Evolutionary conservation across 768 basidiomycete genomes (phyloP), one percentile per base, ranked within the genome.

Genomic region (Hypholoma sublateritium): DNA sequence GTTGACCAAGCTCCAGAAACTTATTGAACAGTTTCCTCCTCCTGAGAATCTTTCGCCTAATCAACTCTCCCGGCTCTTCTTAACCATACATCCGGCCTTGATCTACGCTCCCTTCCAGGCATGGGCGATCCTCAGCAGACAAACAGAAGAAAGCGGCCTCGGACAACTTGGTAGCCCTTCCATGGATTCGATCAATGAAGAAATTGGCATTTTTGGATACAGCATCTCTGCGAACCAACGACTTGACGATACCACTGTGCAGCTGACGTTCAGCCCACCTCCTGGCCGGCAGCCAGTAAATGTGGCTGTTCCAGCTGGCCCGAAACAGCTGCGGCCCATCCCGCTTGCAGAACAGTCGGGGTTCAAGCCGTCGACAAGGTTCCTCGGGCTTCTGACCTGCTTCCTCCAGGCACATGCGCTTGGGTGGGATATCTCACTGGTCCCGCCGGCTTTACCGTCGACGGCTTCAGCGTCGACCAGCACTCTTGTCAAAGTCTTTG

Each of bases 401-500:
- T 77, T 86, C 59, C 58, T 87, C 36, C 86, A 87, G 63, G 83
- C 80, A 1, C 86, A 88, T 66, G 82, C 82, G 0, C 69, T 87
- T 5, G 82, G 82, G 0, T 86, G 82, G 82, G 85, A 88, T 67
- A 81, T 86, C 44, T 86, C 84, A 1, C 70, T 84, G 56, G 73
- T 87, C 8, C 86, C 86, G 4, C 84, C 85, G 2, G 76, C 77
- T 4, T 62, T 77, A 42, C 80, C 82, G 1, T 83, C 84, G 2
- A 85, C 85, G 0, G 82, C 86, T 0, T 84, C 83, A n/a, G 77
- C 78, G 16, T 87, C 83, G 43, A 85, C 81, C 2, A 80, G 81
- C 1, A 80, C 80, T 5, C 77, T 87, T 24, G 78, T 87, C 17
- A 72, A 67, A 54, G 73, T 78, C 0, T 86, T 88, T 59, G 78